Evolutionary conservation across 2,329 filamentous ascomycete genomes (phyloP).

Genomic region (Pyricularia sp.): DNA sequence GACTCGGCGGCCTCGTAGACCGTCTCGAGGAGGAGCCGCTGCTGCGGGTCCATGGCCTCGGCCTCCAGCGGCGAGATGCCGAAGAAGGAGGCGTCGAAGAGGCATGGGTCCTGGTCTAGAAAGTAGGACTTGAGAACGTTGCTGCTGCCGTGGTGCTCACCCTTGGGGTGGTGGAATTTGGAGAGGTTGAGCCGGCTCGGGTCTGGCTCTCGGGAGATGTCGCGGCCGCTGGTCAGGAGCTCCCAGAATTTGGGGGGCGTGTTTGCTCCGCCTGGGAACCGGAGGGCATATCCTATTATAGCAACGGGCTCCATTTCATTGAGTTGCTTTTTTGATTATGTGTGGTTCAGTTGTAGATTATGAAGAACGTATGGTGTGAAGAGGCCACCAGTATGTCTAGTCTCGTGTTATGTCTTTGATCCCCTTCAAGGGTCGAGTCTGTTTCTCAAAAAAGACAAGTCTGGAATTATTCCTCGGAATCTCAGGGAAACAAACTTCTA

Average conservation of each 20-base stretch:
- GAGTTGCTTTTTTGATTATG: not conserved
- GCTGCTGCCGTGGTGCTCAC: not conserved
- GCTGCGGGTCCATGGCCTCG: slow-evolving; percentile 21
- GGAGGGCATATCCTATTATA: not conserved
- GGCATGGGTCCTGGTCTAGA: slow-evolving; percentile 10
- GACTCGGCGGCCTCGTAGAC: slow-evolving; percentile 25
- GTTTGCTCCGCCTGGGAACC: slow-evolving; percentile 1
- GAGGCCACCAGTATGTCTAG: too few relatives aligned
- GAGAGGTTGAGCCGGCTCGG: not conserved
- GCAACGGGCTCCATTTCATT: not conserved
- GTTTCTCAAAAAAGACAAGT: too few relatives aligned
- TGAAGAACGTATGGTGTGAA: too few relatives aligned
- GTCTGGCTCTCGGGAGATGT: not conserved
- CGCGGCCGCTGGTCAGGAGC: not conserved
- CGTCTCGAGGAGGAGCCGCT: slow-evolving; percentile 22
- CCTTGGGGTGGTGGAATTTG: not conserved
- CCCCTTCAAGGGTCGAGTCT: too few relatives aligned
- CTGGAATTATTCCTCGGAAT: too few relatives aligned
- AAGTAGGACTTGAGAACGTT: not conserved
- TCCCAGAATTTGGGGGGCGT: slow-evolving; percentile 13
- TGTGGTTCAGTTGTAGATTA: too few relatives aligned
- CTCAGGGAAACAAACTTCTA: too few relatives aligned
- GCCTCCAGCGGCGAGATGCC: not conserved
- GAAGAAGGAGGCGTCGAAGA: slow-evolving; percentile 32
- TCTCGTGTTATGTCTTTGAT: too few relatives aligned